A percentile compares a stretch with the other conserved stretches of the same genome.
phyloP scores from a whole-genome alignment of 306 rosid genomes.

The Vigna trinervia region DNA sequence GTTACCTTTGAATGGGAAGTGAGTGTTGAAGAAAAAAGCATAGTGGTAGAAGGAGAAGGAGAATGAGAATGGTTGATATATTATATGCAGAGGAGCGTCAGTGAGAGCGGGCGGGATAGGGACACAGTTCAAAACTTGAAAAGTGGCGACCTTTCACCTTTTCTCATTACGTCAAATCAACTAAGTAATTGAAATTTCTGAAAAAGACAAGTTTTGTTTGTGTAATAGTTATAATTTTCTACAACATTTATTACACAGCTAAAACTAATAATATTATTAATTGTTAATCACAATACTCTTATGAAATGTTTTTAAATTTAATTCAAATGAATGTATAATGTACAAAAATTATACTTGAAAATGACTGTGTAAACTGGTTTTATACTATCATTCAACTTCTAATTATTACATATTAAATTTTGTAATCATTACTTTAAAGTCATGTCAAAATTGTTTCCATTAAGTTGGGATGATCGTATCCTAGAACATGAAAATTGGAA shows the following conservation, averaged over 20 bases:
- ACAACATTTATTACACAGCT: not conserved
- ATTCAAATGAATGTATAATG: too few relatives aligned
- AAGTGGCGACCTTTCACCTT: constrained; percentile 8
- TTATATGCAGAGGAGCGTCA: constrained; percentile 42
- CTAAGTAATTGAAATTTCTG: not conserved
- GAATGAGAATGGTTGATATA: constrained; percentile 29
- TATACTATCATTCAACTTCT: too few relatives aligned
- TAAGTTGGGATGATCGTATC: too few relatives aligned
- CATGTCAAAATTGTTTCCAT: not conserved
- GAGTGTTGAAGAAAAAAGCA: not conserved
- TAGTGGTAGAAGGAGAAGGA: not conserved
- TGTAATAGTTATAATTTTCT: not conserved
- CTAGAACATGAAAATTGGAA: too few relatives aligned
- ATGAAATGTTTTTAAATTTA: too few relatives aligned
- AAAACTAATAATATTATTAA: not conserved
- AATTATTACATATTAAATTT: too few relatives aligned
- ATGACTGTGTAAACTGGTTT: too few relatives aligned
- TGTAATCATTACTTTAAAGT: too few relatives aligned
- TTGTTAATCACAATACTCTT: too few relatives aligned
- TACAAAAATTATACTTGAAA: too few relatives aligned
- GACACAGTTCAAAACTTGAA: constrained; percentile 69
- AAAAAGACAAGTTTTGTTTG: not conserved
- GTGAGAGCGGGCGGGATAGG: constrained; percentile 68
- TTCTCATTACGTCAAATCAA: not conserved
- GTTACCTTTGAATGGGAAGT: not conserved